Conservation (phyloP, 2,329 filamentous ascomycete species). For the Decorospora gaudefroyi region DNA sequence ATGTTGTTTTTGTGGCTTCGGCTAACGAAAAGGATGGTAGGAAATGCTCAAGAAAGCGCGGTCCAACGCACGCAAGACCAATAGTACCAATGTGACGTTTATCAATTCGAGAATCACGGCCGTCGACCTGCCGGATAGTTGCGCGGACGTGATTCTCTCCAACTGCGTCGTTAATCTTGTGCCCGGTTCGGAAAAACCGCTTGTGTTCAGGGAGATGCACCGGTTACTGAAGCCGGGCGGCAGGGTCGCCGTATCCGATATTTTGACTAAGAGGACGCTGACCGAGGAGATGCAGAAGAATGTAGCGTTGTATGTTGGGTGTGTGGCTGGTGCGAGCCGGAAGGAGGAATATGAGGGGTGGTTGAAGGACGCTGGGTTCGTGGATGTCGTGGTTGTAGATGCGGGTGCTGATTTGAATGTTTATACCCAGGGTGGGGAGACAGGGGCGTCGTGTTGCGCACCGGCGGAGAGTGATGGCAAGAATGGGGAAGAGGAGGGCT, state of each 20-base stretch:
- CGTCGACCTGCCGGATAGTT: no score
- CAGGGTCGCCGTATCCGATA: slow-evolving; percentile 63
- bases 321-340: slow-evolving; percentile 62
- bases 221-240: slow-evolving; percentile 63
- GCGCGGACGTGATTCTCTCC: no score
- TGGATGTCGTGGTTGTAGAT: slow-evolving; percentile 21
- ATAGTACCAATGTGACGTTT: slow-evolving; percentile 56
- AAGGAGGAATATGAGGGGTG: slow-evolving; percentile 59
- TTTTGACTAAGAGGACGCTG: slow-evolving; percentile 58
- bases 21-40: slow-evolving; percentile 37
- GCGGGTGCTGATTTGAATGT: slow-evolving; percentile 21
- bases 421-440: slow-evolving; percentile 10
- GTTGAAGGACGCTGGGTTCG: slow-evolving; percentile 53
- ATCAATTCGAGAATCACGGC: no score
- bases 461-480: no score
- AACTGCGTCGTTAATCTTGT: no score
- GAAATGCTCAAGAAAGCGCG: slow-evolving; percentile 61
- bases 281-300: slow-evolving; percentile 55
- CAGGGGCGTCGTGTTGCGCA: not conserved
- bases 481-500: not conserved
- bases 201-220: slow-evolving; percentile 61
- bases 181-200: slow-evolving; percentile 25
- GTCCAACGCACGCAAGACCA: slow-evolving; percentile 50
- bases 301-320: slow-evolving; percentile 63
- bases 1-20: slow-evolving; percentile 6